These are phyloP conservation scores for Penicillium silybi DNA, from an alignment of 495 filamentous ascomycete genomes.

Conservation along the genomic window DNA sequence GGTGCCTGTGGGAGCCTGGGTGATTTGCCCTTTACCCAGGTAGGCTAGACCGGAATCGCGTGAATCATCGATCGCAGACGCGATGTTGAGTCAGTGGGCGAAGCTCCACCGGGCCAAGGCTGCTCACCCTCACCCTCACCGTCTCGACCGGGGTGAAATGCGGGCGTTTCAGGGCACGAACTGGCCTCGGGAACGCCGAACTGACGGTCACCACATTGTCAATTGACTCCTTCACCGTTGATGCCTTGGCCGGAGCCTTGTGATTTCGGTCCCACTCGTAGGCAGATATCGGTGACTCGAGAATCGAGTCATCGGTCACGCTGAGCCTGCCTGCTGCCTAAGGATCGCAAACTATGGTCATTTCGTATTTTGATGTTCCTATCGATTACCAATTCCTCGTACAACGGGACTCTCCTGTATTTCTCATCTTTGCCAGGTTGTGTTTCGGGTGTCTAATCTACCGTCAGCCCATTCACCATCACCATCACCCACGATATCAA, in stretches of 20 bases:
- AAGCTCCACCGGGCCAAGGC: constrained; percentile 9
- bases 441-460: neutral
- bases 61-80: neutral
- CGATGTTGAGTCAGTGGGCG: neutral
- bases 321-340: constrained; percentile 22
- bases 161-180: neutral
- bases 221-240: neutral
- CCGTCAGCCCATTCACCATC: neutral
- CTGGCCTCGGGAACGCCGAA: constrained; percentile 6
- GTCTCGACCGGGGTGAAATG: constrained; percentile 9
- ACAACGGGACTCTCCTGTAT: too few species aligned
- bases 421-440: neutral
- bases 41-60: too few species aligned
- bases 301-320: constrained; percentile 18
- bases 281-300: constrained; percentile 13
- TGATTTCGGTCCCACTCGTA: constrained; percentile 5
- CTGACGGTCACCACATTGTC: constrained; percentile 13
- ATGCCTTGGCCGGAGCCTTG: constrained; percentile 22
- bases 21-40: constrained; percentile 9
- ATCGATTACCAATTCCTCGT: neutral
- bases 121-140: constrained; percentile 9
- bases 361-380: neutral
- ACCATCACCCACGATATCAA: neutral
- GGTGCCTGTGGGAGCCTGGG: neutral
- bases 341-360: neutral